phyloP scores from a whole-genome alignment of 768 basidiomycete species.

The Serendipita vermifera region DNA sequence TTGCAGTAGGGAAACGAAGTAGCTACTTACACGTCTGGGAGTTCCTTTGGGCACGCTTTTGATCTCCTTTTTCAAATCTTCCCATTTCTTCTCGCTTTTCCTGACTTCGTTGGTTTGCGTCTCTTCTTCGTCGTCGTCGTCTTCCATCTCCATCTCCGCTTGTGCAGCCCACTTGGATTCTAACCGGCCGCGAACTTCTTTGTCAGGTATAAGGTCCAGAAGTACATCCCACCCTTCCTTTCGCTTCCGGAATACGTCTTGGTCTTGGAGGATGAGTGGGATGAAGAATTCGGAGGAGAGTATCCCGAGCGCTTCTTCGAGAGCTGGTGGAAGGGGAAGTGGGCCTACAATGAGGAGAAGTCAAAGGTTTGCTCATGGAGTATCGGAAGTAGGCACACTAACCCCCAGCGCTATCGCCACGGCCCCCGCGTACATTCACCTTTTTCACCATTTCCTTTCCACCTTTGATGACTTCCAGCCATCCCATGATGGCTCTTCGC shows the following conservation, averaged over 20 bases:
- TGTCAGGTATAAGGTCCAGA: slow-evolving; percentile 61
- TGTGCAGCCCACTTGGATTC: not conserved
- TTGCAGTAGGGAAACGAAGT: not conserved
- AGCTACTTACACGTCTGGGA: slow-evolving; percentile 24
- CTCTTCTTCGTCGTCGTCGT: not conserved
- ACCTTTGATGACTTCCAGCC: slow-evolving; percentile 57
- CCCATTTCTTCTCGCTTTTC: slow-evolving; percentile 56
- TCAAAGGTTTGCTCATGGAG: too few relatives aligned
- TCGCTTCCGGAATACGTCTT: slow-evolving; percentile 60
- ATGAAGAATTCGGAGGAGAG: slow-evolving; percentile 43
- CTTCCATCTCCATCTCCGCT: not conserved
- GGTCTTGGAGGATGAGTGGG: slow-evolving; percentile 61
- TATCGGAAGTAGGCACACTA: too few relatives aligned
- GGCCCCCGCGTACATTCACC: not conserved
- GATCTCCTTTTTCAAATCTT: slow-evolving; percentile 32
- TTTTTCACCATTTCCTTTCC: slow-evolving; percentile 4
- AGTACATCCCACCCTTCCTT: slow-evolving; percentile 65
- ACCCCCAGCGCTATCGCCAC: too few relatives aligned
- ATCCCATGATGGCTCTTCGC: slow-evolving; percentile 73
- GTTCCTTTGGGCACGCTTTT: slow-evolving; percentile 20
- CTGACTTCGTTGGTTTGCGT: not conserved
- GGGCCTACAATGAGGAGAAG: too few relatives aligned
- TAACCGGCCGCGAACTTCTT: slow-evolving; percentile 18
- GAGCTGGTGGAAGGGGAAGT: not conserved
- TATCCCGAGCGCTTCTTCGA: slow-evolving; percentile 34